Conservation (phyloP, 2,329 filamentous ascomycete genomes). For the Lachnellula subtilissima region DNA sequence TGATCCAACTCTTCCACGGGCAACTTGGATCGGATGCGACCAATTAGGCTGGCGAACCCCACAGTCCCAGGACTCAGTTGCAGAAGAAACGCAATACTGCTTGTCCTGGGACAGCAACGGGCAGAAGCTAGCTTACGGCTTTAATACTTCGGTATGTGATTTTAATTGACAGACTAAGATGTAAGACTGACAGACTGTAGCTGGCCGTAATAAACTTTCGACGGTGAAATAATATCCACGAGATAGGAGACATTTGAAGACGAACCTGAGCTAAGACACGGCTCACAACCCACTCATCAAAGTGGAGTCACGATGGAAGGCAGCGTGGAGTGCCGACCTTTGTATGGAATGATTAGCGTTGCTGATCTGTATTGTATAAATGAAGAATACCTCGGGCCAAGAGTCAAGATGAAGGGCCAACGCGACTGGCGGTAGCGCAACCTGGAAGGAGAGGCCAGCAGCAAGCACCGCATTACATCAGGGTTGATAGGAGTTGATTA, state of each 20-base stretch:
- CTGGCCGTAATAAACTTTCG: slow-evolving; percentile 27
- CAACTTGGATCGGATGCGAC: slow-evolving; percentile 52
- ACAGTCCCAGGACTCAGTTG: slow-evolving; percentile 43
- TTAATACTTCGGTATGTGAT: slow-evolving; percentile 54
- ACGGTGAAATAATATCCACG: slow-evolving; percentile 6
- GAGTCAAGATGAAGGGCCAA: too few relatives aligned
- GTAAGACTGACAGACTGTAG: slow-evolving; percentile 15
- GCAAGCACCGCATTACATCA: too few relatives aligned
- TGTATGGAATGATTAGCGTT: too few relatives aligned
- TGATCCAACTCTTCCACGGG: slow-evolving; percentile 52
- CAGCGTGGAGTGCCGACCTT: too few relatives aligned
- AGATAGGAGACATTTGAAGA: neutral
- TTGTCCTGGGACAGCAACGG: slow-evolving; percentile 59
- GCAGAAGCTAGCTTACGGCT: slow-evolving; percentile 58
- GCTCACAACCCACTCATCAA: too few relatives aligned
- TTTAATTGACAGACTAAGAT: neutral
- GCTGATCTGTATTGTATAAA: too few relatives aligned
- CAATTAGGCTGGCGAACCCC: slow-evolving; percentile 57
- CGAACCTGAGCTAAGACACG: neutral
- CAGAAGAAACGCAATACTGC: slow-evolving; percentile 57
- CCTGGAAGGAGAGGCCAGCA: too few relatives aligned
- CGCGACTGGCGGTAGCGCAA: too few relatives aligned
- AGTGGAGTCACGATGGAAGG: too few relatives aligned
- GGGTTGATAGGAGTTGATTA: too few relatives aligned
- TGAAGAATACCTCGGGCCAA: too few relatives aligned